These are phyloP conservation scores for Phylloporus sp. DNA, from an alignment of 768 basidiomycete species.

Conservation along the genomic window DNA sequence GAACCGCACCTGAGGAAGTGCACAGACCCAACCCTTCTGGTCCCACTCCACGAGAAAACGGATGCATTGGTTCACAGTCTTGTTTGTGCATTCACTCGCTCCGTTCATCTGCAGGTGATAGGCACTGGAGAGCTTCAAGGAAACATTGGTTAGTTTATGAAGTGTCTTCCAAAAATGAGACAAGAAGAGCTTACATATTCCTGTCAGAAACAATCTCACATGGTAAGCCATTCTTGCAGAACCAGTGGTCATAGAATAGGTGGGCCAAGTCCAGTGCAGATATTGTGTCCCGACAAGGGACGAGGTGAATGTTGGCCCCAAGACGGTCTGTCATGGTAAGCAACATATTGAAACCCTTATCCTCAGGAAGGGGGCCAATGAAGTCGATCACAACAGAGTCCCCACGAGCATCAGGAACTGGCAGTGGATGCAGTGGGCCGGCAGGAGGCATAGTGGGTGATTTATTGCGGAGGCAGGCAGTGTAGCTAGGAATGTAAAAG, in stretches of 20 bases:
- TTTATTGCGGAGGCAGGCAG: no score
- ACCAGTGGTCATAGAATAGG: no score
- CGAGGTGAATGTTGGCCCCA: conserved; percentile 32
- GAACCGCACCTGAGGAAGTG: conserved; percentile 31
- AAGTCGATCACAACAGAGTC: no score
- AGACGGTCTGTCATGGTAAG: no score
- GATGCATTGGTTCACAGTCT: conserved; percentile 11
- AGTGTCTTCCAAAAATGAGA: no score
- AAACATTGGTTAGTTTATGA: no score
- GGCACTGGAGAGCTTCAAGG: conserved; percentile 18
- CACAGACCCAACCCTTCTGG: conserved; percentile 34
- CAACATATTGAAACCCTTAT: no score
- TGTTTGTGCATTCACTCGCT: conserved; percentile 18
- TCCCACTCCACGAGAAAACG: not conserved
- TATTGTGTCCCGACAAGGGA: no score
- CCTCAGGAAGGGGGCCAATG: no score
- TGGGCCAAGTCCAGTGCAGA: no score
- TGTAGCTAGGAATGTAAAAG: conserved; percentile 17
- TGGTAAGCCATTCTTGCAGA: conserved; percentile 9
- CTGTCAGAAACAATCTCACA: conserved; percentile 20
- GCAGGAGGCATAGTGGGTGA: conserved; percentile 22
- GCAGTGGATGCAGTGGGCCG: conserved; percentile 21
- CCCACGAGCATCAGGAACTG: not conserved
- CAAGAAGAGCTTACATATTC: no score
- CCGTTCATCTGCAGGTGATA: conserved; percentile 31